Base-by-base conservation (phyloP, 2,329 filamentous ascomycete genomes). In the Talaromyces pinophilus region DNA sequence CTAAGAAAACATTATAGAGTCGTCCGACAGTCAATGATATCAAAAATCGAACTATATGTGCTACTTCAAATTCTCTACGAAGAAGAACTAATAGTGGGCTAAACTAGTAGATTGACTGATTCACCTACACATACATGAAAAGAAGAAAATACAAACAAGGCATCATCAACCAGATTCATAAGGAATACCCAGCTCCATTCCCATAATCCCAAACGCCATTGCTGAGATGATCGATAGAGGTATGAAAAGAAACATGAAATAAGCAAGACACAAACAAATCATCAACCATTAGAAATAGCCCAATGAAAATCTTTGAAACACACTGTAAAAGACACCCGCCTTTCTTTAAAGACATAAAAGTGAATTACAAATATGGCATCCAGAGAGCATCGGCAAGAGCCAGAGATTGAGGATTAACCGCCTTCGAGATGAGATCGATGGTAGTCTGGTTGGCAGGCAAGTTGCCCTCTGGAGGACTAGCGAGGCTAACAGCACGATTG, bases 371-470 rank as follows among this genome's bases (percentile, higher is more conserved):
- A 82, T 96, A 99, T 28, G 92, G 90, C 94, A 98, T 98, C 93
- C 95, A 99, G 72, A 99, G 82, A 67, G 93, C 89, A 83, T 99
- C 95, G 74, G 91, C 93, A 79, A 92, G 87, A 54, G 91, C 90
- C 79, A 99, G 79, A 77, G 95, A 93, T 82, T 92, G 88, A 1
- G 95, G 95, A 79, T 97, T 96, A 17, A 96, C 93, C 1, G 94
- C 93, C 81, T 90, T 90, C n/a, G 91, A 91, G 69, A 99, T 91
- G 69, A 96, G 81, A 80, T 99, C 95, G 74, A 99, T 94, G 35
- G 97, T 92, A 48, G 94, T 98, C 84, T 99, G 95, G 78, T 96
- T 97, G 28, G 94, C 94, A 6, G 95, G 95, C 71, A 99, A 81
- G 75, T 93, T 94, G 72, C 69, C 91, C 38, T 88, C 87, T 0